These are phyloP conservation scores for Allomyces javanicus DNA, from an alignment of 192 early-diverging fungal species.

Conservation along the genomic window DNA sequence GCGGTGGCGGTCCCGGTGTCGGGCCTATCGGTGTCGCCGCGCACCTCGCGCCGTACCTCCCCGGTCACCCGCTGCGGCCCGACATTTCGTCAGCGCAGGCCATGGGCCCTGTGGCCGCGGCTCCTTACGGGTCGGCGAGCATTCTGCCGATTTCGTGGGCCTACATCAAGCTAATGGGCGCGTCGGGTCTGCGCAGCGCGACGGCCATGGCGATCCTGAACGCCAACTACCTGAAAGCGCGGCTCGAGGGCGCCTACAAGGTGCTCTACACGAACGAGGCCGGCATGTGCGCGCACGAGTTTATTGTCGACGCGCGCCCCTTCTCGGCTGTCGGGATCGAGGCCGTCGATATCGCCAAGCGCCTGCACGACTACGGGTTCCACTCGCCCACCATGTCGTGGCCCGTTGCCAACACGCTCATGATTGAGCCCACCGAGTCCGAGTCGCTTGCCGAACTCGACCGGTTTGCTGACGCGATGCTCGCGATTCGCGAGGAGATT, in stretches of 20 bases:
- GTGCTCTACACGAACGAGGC: conserved; percentile 81
- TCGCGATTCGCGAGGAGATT: conserved; percentile 85
- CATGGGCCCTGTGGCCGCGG: conserved; percentile 87
- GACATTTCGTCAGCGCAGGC: conserved; percentile 16
- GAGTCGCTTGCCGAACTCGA: conserved; percentile 85
- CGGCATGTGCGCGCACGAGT: conserved; percentile 97
- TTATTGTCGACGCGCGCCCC: conserved; percentile 90
- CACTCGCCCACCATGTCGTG: conserved; percentile 99
- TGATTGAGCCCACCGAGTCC: conserved; percentile 99
- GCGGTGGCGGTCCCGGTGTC: conserved; percentile 96
- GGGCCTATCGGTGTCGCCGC: conserved; percentile 88
- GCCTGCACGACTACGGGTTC: conserved; percentile 96
- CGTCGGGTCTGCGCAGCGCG: conserved; percentile 65
- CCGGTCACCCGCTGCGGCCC: conserved; percentile 54
- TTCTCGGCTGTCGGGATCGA: conserved; percentile 65
- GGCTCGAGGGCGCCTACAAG: conserved; percentile 77
- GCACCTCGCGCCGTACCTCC: conserved; percentile 79
- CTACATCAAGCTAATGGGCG: conserved; percentile 96
- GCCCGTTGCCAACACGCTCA: conserved; percentile 95
- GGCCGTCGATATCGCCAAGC: conserved; percentile 96
- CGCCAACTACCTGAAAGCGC: conserved; percentile 95
- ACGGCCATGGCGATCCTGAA: conserved; percentile 85
- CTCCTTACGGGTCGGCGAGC: conserved; percentile 85
- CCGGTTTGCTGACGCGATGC: conserved; percentile 96
- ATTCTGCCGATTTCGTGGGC: conserved; percentile 98